Percentiles rank a stretch among this genome's conserved stretches.
These are phyloP conservation scores for Populus davidiana DNA, from an alignment of 345 rosid species.

Conservation along the genomic window DNA sequence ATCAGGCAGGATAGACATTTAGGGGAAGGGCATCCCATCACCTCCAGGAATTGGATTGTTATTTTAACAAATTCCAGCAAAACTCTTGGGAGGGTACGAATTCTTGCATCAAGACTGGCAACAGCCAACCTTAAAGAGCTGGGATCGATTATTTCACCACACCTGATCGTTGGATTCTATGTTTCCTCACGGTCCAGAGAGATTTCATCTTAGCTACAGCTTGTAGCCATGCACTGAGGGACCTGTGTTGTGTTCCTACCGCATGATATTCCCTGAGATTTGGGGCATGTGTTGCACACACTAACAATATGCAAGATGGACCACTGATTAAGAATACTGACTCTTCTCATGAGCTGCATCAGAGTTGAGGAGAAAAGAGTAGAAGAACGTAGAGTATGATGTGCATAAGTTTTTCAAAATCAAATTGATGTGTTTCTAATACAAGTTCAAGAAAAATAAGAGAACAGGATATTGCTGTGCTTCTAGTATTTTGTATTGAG, in stretches of 20 bases:
- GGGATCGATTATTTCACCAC: too few relatives aligned
- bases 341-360: slow-evolving; percentile 51
- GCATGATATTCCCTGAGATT: not conserved
- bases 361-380: slow-evolving; percentile 34
- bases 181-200: not conserved
- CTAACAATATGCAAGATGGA: not conserved
- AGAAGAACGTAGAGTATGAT: too few relatives aligned
- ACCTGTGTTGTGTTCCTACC: too few relatives aligned
- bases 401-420: not conserved
- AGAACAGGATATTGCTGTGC: slow-evolving; percentile 63
- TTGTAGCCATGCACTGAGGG: too few relatives aligned
- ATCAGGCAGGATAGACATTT: too few relatives aligned
- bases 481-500: slow-evolving; percentile 33
- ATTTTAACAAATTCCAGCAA: too few relatives aligned
- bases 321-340: slow-evolving; percentile 36
- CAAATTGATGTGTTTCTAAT: not conserved
- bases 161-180: not conserved
- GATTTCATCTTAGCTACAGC: not conserved
- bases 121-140: not conserved
- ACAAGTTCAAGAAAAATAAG: not conserved
- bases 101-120: too few relatives aligned
- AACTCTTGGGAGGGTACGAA: too few relatives aligned
- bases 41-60: too few relatives aligned
- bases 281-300: too few relatives aligned
- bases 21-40: too few relatives aligned